These are phyloP conservation scores for Aegilops longissima DNA, from an alignment of 176 grass and related monocot genomes.

Conservation along the genomic window DNA sequence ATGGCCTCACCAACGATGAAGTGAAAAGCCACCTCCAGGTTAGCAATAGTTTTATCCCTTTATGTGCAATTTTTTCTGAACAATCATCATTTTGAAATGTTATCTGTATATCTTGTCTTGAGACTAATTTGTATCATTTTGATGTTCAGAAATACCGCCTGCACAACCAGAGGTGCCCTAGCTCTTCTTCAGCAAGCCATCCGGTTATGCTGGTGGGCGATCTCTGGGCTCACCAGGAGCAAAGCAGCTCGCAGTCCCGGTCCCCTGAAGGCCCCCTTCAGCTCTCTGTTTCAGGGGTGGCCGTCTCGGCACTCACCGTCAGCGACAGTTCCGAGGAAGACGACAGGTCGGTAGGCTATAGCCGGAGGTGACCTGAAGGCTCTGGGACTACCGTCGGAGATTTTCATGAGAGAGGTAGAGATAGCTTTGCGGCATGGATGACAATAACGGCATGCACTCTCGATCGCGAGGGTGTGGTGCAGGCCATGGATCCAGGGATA, in stretches of 20 bases:
- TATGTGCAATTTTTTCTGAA: background rate
- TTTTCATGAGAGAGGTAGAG: constrained; percentile 33
- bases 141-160: constrained; percentile 86
- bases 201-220: constrained; percentile 45
- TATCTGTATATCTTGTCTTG: background rate
- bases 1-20: constrained; percentile 98
- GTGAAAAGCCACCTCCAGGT: constrained; percentile 99
- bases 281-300: constrained; percentile 45
- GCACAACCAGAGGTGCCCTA: constrained; percentile 58
- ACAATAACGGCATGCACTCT: constrained; percentile 32
- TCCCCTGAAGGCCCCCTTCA: constrained; percentile 76
- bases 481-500: constrained; percentile 43
- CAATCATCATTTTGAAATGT: background rate
- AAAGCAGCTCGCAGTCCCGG: constrained; percentile 63
- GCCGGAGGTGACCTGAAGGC: constrained; percentile 50
- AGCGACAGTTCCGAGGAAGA: constrained; percentile 69
- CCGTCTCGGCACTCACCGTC: constrained; percentile 47
- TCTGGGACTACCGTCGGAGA: background rate
- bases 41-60: background rate
- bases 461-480: constrained; percentile 9
- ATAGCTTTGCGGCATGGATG: constrained; percentile 24
- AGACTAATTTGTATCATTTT: constrained; percentile 32
- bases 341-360: constrained; percentile 63
- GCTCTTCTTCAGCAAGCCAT: constrained; percentile 19
- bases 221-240: constrained; percentile 49